These are phyloP conservation scores for Geranomyces variabilis DNA, from an alignment of 192 early-diverging fungal genomes.

Conservation along the genomic window DNA sequence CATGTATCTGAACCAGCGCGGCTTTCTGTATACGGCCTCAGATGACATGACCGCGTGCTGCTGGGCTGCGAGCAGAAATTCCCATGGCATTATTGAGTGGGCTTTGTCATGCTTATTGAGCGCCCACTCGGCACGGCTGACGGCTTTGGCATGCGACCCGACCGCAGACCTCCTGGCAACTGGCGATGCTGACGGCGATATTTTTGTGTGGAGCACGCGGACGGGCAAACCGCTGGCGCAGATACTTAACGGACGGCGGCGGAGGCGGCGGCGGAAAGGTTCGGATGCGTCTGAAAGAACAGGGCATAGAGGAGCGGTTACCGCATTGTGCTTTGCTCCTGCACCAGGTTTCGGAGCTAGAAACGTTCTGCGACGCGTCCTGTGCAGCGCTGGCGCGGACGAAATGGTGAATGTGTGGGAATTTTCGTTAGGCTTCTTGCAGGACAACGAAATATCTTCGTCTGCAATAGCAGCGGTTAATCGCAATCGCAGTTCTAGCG, in stretches of 20 bases:
- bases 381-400: constrained; percentile 24
- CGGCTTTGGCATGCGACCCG: constrained; percentile 10
- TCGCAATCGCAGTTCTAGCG: constrained; percentile 20
- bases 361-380: not conserved
- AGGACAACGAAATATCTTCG: not conserved
- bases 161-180: constrained; percentile 4
- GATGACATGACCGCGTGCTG: constrained; percentile 21
- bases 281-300: not conserved
- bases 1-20: constrained; percentile 7
- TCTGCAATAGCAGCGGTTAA: not conserved
- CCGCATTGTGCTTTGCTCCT: not conserved
- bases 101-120: not conserved
- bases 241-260: not conserved
- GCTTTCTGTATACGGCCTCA: constrained; percentile 9
- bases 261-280: not conserved
- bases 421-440: not conserved
- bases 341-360: not conserved
- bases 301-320: constrained; percentile 13
- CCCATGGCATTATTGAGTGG: not conserved
- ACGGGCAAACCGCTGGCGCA: constrained; percentile 10
- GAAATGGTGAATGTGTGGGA: constrained; percentile 14
- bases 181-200: constrained; percentile 15
- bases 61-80: not conserved
- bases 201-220: constrained; percentile 20
- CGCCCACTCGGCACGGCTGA: constrained; percentile 9